Evolutionary conservation across 2,329 filamentous ascomycete species (phyloP).

Genomic region (Apiospora pterosperma): DNA sequence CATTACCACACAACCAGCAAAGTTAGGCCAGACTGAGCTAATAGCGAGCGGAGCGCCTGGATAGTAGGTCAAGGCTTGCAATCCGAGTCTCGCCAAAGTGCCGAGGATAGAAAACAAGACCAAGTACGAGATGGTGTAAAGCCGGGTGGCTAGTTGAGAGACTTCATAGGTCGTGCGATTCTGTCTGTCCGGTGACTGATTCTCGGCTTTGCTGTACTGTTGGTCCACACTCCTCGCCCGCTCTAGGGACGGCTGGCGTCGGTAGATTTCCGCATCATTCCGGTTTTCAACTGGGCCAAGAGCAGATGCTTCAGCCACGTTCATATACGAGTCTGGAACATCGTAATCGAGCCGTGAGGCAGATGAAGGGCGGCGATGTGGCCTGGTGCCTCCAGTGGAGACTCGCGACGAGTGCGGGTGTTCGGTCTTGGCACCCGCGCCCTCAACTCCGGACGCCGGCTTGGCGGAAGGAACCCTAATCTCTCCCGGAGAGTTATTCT

Average conservation of each 20-base stretch:
- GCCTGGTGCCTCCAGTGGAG: conserved; percentile 11
- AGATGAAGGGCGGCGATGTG: conserved; percentile 13
- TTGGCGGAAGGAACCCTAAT: background rate
- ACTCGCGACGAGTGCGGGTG: conserved; percentile 4
- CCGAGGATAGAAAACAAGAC: conserved; percentile 83
- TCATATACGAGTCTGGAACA: conserved; percentile 35
- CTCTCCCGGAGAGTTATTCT: conserved; percentile 20
- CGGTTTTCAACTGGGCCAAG: conserved; percentile 43
- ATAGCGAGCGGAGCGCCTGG: conserved; percentile 72
- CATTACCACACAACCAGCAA: conserved; percentile 76
- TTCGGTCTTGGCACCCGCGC: background rate
- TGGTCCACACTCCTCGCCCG: conserved; percentile 26
- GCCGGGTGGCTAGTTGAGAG: conserved; percentile 51
- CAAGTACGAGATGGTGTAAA: conserved; percentile 78
- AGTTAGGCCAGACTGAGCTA: conserved; percentile 82
- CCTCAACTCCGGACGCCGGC: background rate
- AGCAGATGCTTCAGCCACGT: conserved; percentile 39
- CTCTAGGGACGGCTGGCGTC: conserved; percentile 35
- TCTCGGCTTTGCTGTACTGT: background rate
- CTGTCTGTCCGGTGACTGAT: background rate
- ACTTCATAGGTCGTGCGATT: background rate
- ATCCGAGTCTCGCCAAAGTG: conserved; percentile 76
- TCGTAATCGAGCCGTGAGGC: conserved; percentile 26
- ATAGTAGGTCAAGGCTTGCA: conserved; percentile 77
- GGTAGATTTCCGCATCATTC: conserved; percentile 32